Evolutionary conservation across 345 rosid species (phyloP), one percentile per base, ranked within the genome.

Genomic region (Acer yangbiense): DNA sequence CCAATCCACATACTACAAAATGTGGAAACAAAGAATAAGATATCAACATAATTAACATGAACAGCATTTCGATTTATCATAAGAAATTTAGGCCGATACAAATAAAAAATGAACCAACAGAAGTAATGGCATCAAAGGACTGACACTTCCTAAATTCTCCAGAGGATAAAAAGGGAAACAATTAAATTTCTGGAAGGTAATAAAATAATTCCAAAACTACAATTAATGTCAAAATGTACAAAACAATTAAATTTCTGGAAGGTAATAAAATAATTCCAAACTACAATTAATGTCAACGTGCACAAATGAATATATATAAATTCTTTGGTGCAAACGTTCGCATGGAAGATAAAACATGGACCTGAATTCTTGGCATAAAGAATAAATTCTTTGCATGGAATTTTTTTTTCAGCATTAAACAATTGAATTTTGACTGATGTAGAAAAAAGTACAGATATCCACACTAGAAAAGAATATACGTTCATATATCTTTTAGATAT

Each of bases 91-190:
- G 9, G 32, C 52, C 14, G 9, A 32, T 48, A 52, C 9, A 12
- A 18, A 61, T 9, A 39, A 68, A 16, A 65, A 58, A 71, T 57
- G 61, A 76, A 76, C 57, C 14, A 13, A 18, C 18, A 39, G 41
- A 18, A 3, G 1, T 14, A 72, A 35, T 44, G 32, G 35, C 21
- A 68, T 27, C 18, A 13, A 80, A 27, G 65, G 48, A 72, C 46
- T 25, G 18, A 65, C 50, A 71, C 83, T 74, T 68, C 68, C 35
- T 63, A 1, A 60, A 16, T 48, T 46, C 68, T 66, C 72, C 35
- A 27, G 23, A 4, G 35, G 32, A 16, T 52, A 14, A 23, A 75
- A 68, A 29, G 32, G 54, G 68, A 78, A 50, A 17, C 29, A 43
- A 27, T 66, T 25, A 63, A 68, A 29, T 18, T 73, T 60, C 25